These are phyloP conservation scores for Colletotrichum costaricense DNA, from an alignment of 2,329 filamentous ascomycete species.

Conservation along the genomic window DNA sequence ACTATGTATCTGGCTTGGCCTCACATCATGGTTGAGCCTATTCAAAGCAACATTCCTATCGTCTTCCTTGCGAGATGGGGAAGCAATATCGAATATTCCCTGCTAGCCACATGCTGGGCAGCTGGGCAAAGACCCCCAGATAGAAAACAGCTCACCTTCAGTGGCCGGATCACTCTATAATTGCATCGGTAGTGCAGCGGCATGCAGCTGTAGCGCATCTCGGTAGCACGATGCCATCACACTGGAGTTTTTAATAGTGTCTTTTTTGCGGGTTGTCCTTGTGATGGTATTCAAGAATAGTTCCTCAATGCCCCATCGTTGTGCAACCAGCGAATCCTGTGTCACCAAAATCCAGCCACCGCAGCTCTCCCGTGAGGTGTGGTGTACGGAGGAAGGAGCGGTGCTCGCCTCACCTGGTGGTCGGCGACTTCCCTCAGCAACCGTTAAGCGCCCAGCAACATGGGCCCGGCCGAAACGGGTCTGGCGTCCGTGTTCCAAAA, in stretches of 20 bases:
- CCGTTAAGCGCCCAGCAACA: conserved; percentile 35
- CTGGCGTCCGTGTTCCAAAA: conserved; percentile 32
- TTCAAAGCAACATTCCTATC: neutral
- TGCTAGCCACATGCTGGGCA: conserved; percentile 15
- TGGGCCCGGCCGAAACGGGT: conserved; percentile 24
- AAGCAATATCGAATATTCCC: neutral
- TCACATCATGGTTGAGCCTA: conserved; percentile 1
- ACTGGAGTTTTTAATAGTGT: neutral
- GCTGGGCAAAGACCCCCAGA: neutral
- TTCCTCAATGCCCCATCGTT: neutral
- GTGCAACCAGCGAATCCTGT: conserved; percentile 13
- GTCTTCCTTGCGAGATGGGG: neutral
- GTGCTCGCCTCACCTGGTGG: conserved; percentile 10
- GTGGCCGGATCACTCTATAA: neutral
- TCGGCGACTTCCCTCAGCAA: neutral
- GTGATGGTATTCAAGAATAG: neutral
- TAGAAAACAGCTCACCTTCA: neutral
- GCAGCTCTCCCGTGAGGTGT: neutral
- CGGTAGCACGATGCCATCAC: neutral
- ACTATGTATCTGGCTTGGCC: neutral
- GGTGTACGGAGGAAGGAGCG: neutral
- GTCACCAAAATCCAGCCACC: conserved; percentile 10
- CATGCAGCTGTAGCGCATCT: neutral
- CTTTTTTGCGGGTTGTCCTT: neutral
- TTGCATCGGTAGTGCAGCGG: neutral